A percentile compares a stretch with the other conserved stretches of the same genome.
Conservation (phyloP, 805 yeast genomes). For the Lachancea thermotolerans region DNA sequence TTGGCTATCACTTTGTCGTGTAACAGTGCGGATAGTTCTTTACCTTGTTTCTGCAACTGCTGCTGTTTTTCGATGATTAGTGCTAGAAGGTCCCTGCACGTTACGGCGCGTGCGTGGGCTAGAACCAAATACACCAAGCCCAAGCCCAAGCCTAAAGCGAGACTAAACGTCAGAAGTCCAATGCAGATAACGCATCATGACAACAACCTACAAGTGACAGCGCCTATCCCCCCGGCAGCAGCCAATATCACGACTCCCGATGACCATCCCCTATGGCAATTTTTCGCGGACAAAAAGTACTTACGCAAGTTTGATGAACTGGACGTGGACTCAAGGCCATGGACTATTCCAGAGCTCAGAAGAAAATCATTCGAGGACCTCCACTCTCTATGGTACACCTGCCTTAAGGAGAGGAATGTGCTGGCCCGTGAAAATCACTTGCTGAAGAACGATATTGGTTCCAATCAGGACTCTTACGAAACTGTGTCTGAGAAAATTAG, state of each 20-base stretch:
- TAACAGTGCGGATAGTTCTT: too few species aligned
- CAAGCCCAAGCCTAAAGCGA: slow-evolving; percentile 23
- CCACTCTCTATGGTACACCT: slow-evolving; percentile 85
- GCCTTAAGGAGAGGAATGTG: slow-evolving; percentile 75
- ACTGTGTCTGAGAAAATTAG: slow-evolving; percentile 40
- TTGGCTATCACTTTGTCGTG: too few species aligned
- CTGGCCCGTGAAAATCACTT: slow-evolving; percentile 69
- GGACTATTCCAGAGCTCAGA: slow-evolving; percentile 86
- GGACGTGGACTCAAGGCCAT: slow-evolving; percentile 56
- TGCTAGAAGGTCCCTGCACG: slow-evolving; percentile 31
- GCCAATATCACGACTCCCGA: slow-evolving; percentile 65
- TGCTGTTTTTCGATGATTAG: slow-evolving; percentile 6
- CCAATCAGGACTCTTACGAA: slow-evolving; percentile 33
- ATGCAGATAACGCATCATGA: slow-evolving; percentile 26
- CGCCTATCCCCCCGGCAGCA: slow-evolving; percentile 81
- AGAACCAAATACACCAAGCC: slow-evolving; percentile 38
- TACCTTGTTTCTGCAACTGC: too few species aligned
- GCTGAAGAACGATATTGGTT: slow-evolving; percentile 39
- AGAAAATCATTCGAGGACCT: slow-evolving; percentile 87
- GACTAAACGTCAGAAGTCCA: slow-evolving; percentile 19
- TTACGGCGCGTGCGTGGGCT: slow-evolving; percentile 31
- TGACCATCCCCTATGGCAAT: slow-evolving; percentile 94
- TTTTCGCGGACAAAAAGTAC: slow-evolving; percentile 60
- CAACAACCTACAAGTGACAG: slow-evolving; percentile 46
- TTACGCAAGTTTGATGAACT: slow-evolving; percentile 53